A percentile compares a stretch with the other conserved stretches of the same genome.
phyloP scores from a whole-genome alignment of 192 early-diverging fungal genomes.

The Backusella luteola region DNA sequence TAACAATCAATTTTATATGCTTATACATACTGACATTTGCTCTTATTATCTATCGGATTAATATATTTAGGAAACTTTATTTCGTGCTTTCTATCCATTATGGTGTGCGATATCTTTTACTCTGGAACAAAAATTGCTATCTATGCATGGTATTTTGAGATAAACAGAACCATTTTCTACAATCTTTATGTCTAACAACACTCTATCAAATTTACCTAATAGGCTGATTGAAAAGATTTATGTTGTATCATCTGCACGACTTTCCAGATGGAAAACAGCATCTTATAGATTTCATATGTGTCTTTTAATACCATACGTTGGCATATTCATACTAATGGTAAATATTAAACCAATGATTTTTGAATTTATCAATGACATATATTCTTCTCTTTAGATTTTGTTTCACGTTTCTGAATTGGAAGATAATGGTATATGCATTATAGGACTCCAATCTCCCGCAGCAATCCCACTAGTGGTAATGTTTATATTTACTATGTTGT shows the following conservation, averaged over 20 bases:
- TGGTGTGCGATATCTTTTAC: constrained; percentile 48
- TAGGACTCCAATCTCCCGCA: constrained; percentile 31
- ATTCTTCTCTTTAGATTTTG: constrained; percentile 15
- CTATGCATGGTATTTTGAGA: constrained; percentile 34
- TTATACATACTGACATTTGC: background rate
- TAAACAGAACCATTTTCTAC: background rate
- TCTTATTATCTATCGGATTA: background rate
- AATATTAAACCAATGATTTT: background rate
- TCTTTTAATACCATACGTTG: constrained; percentile 31
- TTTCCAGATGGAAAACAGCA: constrained; percentile 21
- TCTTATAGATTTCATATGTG: constrained; percentile 30
- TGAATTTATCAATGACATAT: background rate
- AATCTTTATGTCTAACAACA: background rate
- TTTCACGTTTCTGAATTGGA: constrained; percentile 27
- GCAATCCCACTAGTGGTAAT: constrained; percentile 38
- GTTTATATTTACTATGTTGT: background rate
- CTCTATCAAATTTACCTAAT: background rate
- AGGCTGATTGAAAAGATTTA: constrained; percentile 38
- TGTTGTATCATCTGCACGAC: constrained; percentile 23
- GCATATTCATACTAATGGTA: constrained; percentile 36
- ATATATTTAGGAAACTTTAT: constrained; percentile 20
- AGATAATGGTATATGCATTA: constrained; percentile 24
- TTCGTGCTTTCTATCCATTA: constrained; percentile 40
- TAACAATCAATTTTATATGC: background rate
- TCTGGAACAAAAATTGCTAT: constrained; percentile 42